Conservation (phyloP, 768 basidiomycete genomes). For the Leccinum uliginosum region DNA sequence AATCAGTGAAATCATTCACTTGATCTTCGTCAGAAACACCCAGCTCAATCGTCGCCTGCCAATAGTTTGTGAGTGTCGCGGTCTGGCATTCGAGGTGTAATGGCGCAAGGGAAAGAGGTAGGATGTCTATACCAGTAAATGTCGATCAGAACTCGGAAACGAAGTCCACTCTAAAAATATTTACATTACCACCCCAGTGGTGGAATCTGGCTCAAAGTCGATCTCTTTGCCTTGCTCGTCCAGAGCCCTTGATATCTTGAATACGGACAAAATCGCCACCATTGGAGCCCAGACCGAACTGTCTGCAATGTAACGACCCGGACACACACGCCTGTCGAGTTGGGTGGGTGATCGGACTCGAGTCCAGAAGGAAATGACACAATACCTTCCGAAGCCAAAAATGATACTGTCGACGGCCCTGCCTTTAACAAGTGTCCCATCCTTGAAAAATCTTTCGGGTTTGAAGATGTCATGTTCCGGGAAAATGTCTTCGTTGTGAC, state of each 20-base stretch:
- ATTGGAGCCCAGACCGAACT: slow-evolving; percentile 28
- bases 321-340: slow-evolving; percentile 24
- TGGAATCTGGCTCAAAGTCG: slow-evolving; percentile 12
- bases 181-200: slow-evolving; percentile 12
- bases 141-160: neutral
- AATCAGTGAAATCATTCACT: neutral
- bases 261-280: slow-evolving; percentile 22
- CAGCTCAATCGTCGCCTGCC: neutral
- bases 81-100: slow-evolving; percentile 2
- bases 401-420: neutral
- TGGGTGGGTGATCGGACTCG: neutral
- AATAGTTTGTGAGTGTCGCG: slow-evolving; percentile 4
- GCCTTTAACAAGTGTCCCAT: slow-evolving; percentile 7
- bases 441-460: slow-evolving; percentile 29
- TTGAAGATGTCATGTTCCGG: slow-evolving; percentile 25
- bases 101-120: slow-evolving; percentile 10
- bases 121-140: slow-evolving; percentile 10
- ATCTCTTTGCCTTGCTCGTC: slow-evolving; percentile 27
- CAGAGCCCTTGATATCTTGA: slow-evolving; percentile 23
- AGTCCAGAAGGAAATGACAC: neutral
- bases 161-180: neutral
- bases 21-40: neutral
- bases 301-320: slow-evolving; percentile 30
- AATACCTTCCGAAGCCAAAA: slow-evolving; percentile 26
- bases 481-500: slow-evolving; percentile 7